Conservation (phyloP, 768 basidiomycete species). For the Cytidiella melzeri region DNA sequence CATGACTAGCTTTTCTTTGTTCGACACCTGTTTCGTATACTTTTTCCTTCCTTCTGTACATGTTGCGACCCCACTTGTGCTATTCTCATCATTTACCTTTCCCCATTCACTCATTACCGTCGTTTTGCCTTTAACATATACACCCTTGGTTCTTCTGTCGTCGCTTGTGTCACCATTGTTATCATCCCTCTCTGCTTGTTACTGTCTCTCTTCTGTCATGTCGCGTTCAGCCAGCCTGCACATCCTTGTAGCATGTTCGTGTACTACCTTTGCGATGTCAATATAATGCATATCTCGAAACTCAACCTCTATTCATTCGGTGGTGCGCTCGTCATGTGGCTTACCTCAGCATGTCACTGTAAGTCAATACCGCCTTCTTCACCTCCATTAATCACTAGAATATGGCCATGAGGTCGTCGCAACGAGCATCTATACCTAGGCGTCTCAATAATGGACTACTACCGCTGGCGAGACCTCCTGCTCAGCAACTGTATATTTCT, state of each 20-base stretch:
- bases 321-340: too few relatives aligned
- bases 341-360: too few relatives aligned
- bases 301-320: too few relatives aligned
- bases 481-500: too few relatives aligned
- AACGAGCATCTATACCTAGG: too few relatives aligned
- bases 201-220: conserved; percentile 10
- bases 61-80: conserved; percentile 11
- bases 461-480: too few relatives aligned
- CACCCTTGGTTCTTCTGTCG: not conserved
- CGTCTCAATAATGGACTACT: too few relatives aligned
- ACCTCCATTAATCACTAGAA: too few relatives aligned
- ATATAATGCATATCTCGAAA: conserved; percentile 18
- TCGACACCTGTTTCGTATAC: conserved; percentile 15
- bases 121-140: conserved; percentile 1
- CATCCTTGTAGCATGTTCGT: conserved; percentile 37
- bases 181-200: conserved; percentile 3
- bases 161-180: not conserved
- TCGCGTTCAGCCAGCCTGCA: conserved; percentile 24
- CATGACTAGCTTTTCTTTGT: conserved; percentile 9
- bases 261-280: conserved; percentile 31
- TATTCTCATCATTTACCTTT: not conserved
- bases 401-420: too few relatives aligned
- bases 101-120: not conserved
- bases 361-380: too few relatives aligned
- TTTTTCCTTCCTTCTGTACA: conserved; percentile 18